These are phyloP conservation scores for Nigrospora sphaerica DNA, from an alignment of 2,329 filamentous ascomycete genomes.

Conservation along the genomic window DNA sequence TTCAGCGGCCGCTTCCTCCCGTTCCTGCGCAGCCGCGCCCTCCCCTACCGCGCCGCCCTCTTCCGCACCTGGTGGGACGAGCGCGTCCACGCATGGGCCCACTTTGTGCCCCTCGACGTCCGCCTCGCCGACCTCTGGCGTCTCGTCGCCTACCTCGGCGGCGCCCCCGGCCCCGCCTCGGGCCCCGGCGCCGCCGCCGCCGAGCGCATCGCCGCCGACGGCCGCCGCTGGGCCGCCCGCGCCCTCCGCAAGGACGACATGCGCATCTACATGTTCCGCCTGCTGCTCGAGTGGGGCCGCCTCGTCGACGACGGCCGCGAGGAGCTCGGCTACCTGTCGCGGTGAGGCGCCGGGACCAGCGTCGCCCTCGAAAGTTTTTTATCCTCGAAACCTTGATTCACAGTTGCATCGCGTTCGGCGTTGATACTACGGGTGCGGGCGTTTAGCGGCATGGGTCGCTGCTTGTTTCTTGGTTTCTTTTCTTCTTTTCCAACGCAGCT, in stretches of 20 bases:
- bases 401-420: no score
- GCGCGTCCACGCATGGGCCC: slow-evolving; percentile 52
- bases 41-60: slow-evolving; percentile 52
- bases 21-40: slow-evolving; percentile 42
- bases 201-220: slow-evolving; percentile 42
- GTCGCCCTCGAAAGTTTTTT: no score
- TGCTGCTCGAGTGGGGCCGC: slow-evolving; percentile 42
- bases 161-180: slow-evolving; percentile 4
- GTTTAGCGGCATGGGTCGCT: no score
- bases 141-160: slow-evolving; percentile 19
- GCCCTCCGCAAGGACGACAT: slow-evolving; percentile 51
- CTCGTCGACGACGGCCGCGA: slow-evolving; percentile 31
- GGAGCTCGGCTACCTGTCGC: slow-evolving; percentile 21
- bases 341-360: no score
- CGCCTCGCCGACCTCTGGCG: slow-evolving; percentile 17
- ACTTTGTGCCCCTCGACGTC: slow-evolving; percentile 56
- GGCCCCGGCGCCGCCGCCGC: slow-evolving; percentile 23
- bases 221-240: slow-evolving; percentile 46
- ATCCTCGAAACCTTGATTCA: no score
- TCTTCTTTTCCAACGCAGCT: no score
- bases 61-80: slow-evolving; percentile 61
- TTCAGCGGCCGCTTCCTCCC: slow-evolving; percentile 41
- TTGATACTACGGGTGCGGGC: no score
- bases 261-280: slow-evolving; percentile 48
- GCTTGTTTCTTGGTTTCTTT: no score